Conservation (phyloP, 768 basidiomycete species). For the Pholiota microspora region DNA sequence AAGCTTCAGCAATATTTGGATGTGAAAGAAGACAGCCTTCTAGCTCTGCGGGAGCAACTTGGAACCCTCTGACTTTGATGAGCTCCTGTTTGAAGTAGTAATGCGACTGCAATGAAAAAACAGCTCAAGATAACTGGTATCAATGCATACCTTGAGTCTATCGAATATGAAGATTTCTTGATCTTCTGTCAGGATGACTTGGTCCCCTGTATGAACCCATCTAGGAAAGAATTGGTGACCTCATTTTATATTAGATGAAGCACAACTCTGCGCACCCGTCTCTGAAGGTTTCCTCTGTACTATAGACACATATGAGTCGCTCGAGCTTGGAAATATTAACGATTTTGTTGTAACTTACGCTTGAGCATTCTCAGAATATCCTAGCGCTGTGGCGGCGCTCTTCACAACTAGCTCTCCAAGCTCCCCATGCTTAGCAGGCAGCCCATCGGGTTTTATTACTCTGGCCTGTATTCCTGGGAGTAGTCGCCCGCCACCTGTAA, state of each 20-base stretch:
- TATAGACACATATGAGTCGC: no score
- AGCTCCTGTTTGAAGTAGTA: slow-evolving; percentile 43
- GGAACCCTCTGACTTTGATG: slow-evolving; percentile 65
- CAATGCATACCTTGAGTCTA: slow-evolving; percentile 49
- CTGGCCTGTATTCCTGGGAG: slow-evolving; percentile 43
- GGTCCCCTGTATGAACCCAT: slow-evolving; percentile 66
- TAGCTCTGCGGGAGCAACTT: slow-evolving; percentile 52
- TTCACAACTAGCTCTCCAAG: slow-evolving; percentile 47
- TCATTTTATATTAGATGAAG: no score
- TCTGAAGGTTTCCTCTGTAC: slow-evolving; percentile 57
- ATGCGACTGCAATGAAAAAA: not conserved
- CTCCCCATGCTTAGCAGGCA: slow-evolving; percentile 39
- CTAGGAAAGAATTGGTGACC: no score
- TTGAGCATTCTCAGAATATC: slow-evolving; percentile 44
- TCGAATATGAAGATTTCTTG: slow-evolving; percentile 57
- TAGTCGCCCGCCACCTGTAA: slow-evolving; percentile 37
- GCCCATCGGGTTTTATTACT: slow-evolving; percentile 46
- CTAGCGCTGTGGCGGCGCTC: slow-evolving; percentile 39
- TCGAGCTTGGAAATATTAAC: no score
- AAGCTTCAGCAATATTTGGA: slow-evolving; percentile 54
- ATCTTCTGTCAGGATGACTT: slow-evolving; percentile 47
- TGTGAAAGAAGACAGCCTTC: slow-evolving; percentile 50
- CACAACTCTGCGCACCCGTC: slow-evolving; percentile 42
- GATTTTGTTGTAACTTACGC: slow-evolving; percentile 43
- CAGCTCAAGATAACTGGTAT: not conserved